Percentiles rank a stretch among this genome's conserved stretches.
phyloP scores from a whole-genome alignment of 225 moss, liverwort and hornwort species.

The Polytrichum commune region DNA sequence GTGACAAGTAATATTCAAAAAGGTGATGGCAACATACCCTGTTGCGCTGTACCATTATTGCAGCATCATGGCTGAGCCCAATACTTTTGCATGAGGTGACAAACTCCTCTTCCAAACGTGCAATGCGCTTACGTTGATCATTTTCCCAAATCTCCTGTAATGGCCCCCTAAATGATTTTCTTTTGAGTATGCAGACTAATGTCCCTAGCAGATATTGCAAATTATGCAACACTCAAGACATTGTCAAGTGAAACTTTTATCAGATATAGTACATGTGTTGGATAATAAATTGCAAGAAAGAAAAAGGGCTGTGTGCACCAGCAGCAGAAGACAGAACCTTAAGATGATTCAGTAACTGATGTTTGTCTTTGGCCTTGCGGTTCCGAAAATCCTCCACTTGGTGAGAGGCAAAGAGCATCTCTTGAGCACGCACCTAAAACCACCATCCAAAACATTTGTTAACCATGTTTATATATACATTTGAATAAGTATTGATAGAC shows the following conservation, averaged over 20 bases:
- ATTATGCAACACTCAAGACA: no score
- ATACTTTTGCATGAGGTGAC: slow-evolving; percentile 33
- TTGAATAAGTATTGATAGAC: no score
- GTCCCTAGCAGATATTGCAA: no score
- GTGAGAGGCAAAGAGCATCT: slow-evolving; percentile 42
- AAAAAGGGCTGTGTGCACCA: no score
- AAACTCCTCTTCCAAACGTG: slow-evolving; percentile 32
- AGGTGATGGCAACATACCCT: slow-evolving; percentile 9
- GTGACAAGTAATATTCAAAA: no score
- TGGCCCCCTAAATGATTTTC: neutral
- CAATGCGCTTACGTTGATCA: slow-evolving; percentile 37
- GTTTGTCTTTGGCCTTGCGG: slow-evolving; percentile 41
- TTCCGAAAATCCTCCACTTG: slow-evolving; percentile 44
- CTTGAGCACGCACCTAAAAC: slow-evolving; percentile 51
- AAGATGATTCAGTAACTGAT: slow-evolving; percentile 35
- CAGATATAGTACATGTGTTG: neutral
- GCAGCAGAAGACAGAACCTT: slow-evolving; percentile 21
- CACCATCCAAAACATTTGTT: neutral
- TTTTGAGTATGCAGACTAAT: neutral
- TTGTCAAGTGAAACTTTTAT: neutral
- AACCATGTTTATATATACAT: no score
- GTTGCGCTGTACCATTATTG: slow-evolving; percentile 26
- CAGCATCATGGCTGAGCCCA: slow-evolving; percentile 46
- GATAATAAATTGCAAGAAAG: neutral
- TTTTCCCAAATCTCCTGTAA: slow-evolving; percentile 49